Conservation (phyloP, 345 rosid genomes). For the Gossypium stocksii region DNA sequence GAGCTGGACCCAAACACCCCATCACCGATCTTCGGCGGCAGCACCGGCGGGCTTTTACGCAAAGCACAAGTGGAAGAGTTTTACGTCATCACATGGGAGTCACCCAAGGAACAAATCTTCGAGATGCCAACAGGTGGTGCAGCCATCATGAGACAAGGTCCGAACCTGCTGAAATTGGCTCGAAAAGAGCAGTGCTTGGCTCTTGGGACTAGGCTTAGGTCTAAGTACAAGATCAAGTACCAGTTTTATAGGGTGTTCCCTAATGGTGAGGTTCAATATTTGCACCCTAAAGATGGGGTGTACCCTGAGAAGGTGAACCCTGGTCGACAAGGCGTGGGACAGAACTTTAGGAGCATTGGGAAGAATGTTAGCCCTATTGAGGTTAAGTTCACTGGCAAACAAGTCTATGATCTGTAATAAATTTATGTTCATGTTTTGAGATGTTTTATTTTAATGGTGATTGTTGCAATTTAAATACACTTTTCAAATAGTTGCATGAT, state of each 20-base stretch:
- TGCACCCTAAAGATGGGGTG: slow-evolving; percentile 89
- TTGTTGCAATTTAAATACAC: background rate
- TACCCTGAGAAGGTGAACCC: slow-evolving; percentile 92
- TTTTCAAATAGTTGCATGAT: background rate
- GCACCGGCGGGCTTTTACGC: slow-evolving; percentile 71
- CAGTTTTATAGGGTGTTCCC: slow-evolving; percentile 56
- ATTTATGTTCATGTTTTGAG: background rate
- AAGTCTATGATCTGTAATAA: slow-evolving; percentile 61
- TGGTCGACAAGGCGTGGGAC: slow-evolving; percentile 81
- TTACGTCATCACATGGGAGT: slow-evolving; percentile 93
- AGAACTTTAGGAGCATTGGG: slow-evolving; percentile 74
- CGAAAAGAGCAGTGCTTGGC: slow-evolving; percentile 97
- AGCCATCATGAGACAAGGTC: slow-evolving; percentile 92
- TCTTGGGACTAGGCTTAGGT: slow-evolving; percentile 82
- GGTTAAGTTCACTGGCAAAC: slow-evolving; percentile 95
- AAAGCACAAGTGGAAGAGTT: slow-evolving; percentile 92
- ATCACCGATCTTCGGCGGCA: slow-evolving; percentile 85
- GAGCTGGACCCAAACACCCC: slow-evolving; percentile 81
- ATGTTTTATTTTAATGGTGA: background rate
- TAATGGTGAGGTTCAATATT: slow-evolving; percentile 79
- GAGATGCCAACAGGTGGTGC: slow-evolving; percentile 98
- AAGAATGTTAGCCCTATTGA: slow-evolving; percentile 85
- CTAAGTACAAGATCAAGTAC: slow-evolving; percentile 92
- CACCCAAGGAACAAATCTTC: slow-evolving; percentile 87
- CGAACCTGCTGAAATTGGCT: slow-evolving; percentile 81